A percentile compares a stretch with the other conserved stretches of the same genome.
Conservation (phyloP, 257 asterid species). For the Nicotiana undulata region DNA sequence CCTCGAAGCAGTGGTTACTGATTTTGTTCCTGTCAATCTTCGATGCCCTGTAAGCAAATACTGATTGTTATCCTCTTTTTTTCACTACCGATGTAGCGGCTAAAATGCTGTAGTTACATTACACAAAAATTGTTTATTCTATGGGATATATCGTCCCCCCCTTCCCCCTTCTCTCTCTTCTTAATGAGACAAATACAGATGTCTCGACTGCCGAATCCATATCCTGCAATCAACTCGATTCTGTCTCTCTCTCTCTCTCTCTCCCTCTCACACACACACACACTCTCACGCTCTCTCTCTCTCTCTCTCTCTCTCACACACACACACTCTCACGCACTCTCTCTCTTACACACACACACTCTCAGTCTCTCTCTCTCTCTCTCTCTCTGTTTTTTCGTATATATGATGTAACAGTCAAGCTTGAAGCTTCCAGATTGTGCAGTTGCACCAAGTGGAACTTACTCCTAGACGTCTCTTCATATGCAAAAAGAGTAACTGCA, state of each 20-base stretch:
- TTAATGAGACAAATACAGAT: no score
- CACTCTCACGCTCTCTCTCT: no score
- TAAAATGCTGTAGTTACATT: background rate
- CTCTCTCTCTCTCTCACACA: no score
- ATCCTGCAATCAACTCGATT: no score
- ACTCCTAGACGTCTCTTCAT: background rate
- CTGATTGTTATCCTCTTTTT: background rate
- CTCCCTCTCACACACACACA: no score
- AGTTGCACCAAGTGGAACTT: background rate
- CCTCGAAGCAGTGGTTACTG: constrained; percentile 61
- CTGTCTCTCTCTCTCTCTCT: no score
- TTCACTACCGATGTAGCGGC: background rate
- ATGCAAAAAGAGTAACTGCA: background rate
- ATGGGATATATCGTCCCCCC: background rate
- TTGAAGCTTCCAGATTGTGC: background rate
- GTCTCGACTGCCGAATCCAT: no score
- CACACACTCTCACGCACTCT: no score
- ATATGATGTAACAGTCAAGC: background rate
- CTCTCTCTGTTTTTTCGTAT: background rate
- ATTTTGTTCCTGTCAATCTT: constrained; percentile 59
- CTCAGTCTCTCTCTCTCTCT: no score
- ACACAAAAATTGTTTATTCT: background rate
- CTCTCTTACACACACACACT: no score
- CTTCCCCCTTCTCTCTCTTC: background rate
- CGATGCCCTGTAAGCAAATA: constrained; percentile 65